phyloP scores from a whole-genome alignment of 805 yeast genomes.

The Cyberlindnera meyerae region DNA sequence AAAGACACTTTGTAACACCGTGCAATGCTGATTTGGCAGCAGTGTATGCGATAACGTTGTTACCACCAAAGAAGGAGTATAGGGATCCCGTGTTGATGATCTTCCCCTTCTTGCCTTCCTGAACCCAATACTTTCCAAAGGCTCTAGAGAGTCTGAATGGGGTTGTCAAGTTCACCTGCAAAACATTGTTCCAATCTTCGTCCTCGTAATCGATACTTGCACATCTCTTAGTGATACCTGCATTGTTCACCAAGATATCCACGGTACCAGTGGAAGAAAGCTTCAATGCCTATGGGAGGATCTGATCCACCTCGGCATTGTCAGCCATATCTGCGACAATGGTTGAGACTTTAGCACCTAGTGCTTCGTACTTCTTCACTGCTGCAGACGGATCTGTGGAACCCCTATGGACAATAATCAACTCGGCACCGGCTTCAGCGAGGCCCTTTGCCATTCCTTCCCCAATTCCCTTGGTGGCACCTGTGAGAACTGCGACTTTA shows the following conservation, averaged over 20 bases:
- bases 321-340: constrained; percentile 9
- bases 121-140: constrained; percentile 58
- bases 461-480: constrained; percentile 81
- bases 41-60: constrained; percentile 58
- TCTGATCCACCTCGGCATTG: constrained; percentile 6
- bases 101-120: constrained; percentile 55
- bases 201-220: constrained; percentile 37
- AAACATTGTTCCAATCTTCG: constrained; percentile 60
- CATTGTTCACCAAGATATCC: constrained; percentile 82
- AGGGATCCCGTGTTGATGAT: constrained; percentile 82
- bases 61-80: constrained; percentile 27
- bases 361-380: constrained; percentile 35
- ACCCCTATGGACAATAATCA: constrained; percentile 37
- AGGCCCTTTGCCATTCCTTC: constrained; percentile 73
- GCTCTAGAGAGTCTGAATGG: constrained; percentile 73
- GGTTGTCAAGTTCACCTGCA: constrained; percentile 71
- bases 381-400: constrained; percentile 17
- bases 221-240: constrained; percentile 74
- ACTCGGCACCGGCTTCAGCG: constrained; percentile 84
- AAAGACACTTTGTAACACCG: constrained; percentile 68
- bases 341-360: constrained; percentile 5
- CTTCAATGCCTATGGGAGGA: constrained; percentile 17
- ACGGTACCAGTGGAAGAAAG: constrained; percentile 62
- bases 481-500: constrained; percentile 76
- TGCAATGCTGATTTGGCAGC: constrained; percentile 80